Conservation (phyloP, 192 early-diverging fungal genomes). For the Chytriomyces hyalinus region DNA sequence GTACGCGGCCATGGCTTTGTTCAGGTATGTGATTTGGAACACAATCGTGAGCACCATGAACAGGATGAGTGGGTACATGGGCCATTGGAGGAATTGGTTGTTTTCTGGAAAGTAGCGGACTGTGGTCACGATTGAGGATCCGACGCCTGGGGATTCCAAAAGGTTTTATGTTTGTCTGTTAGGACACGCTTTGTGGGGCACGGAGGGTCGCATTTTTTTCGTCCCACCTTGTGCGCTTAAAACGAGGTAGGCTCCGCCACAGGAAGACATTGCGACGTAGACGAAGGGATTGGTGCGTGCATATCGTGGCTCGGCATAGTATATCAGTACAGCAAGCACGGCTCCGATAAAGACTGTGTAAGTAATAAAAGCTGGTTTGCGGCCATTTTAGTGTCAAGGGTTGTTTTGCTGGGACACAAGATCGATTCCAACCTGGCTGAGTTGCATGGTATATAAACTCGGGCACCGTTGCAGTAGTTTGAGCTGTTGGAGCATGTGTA, state of each 20-base stretch:
- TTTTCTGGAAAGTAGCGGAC: constrained; percentile 40
- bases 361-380: constrained; percentile 49
- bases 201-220: neutral
- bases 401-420: neutral
- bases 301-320: constrained; percentile 59
- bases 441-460: constrained; percentile 55
- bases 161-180: no score
- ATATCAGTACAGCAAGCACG: constrained; percentile 47
- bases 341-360: constrained; percentile 55
- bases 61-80: constrained; percentile 58
- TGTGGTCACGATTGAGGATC: constrained; percentile 55
- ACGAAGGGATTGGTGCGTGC: constrained; percentile 57
- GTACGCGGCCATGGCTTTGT: constrained; percentile 60
- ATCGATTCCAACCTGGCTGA: constrained; percentile 49
- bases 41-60: constrained; percentile 56
- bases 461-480: constrained; percentile 44
- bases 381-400: neutral
- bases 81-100: constrained; percentile 69
- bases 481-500: constrained; percentile 48
- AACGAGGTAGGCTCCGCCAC: constrained; percentile 62
- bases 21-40: constrained; percentile 64
- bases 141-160: constrained; percentile 45
- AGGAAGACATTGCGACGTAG: constrained; percentile 49
- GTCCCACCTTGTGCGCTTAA: constrained; percentile 30
- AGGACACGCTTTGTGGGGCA: no score